Evolutionary conservation across 148 eudicot species (phyloP).

Genomic region (Cornus florida): DNA sequence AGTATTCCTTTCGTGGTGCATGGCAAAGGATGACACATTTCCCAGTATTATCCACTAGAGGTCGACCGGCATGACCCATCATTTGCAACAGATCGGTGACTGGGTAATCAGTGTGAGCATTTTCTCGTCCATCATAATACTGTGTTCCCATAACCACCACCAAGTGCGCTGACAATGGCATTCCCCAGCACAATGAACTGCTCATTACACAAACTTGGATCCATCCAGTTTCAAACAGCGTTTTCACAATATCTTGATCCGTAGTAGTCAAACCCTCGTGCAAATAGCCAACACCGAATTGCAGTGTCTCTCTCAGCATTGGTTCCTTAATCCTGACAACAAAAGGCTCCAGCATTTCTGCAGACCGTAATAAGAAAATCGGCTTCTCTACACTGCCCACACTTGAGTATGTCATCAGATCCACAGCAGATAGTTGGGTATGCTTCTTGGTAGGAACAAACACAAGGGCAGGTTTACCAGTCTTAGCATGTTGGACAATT

Average conservation of each 20-base stretch:
- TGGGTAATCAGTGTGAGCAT: conserved; percentile 53
- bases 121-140: conserved; percentile 56
- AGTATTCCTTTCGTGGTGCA: conserved; percentile 52
- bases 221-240: conserved; percentile 48
- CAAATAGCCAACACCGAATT: conserved; percentile 49
- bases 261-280: conserved; percentile 41
- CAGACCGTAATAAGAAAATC: conserved; percentile 26
- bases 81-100: conserved; percentile 53
- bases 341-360: conserved; percentile 35
- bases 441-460: conserved; percentile 54
- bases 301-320: conserved; percentile 33
- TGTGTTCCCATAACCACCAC: conserved; percentile 62
- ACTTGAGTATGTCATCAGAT: conserved; percentile 42
- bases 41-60: conserved; percentile 48
- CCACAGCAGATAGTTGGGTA: conserved; percentile 47
- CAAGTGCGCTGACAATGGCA: conserved; percentile 48
- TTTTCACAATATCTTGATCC: conserved; percentile 46
- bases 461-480: conserved; percentile 46
- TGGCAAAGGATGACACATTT: conserved; percentile 58
- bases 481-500: conserved; percentile 41
- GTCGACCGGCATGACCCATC: conserved; percentile 63
- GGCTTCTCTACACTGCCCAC: conserved; percentile 37
- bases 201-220: conserved; percentile 57
- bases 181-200: conserved; percentile 56
- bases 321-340: conserved; percentile 33